Evolutionary conservation across 257 asterid species (phyloP).

Genomic region (Solanum etuberosum): DNA sequence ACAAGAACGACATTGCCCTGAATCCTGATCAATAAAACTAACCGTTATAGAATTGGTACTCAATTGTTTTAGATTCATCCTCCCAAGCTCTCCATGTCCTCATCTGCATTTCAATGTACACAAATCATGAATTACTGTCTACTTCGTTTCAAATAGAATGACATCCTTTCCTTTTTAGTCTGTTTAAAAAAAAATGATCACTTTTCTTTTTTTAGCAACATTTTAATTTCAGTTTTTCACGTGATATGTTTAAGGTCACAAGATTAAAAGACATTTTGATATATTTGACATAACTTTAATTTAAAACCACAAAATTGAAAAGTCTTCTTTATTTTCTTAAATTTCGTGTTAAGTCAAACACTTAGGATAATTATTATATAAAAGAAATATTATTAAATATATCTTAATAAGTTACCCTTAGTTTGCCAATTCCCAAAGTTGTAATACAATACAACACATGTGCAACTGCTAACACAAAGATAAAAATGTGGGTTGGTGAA

Average conservation of each 20-base stretch:
- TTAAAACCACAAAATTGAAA: no score
- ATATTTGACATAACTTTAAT: no score
- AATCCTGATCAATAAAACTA: not conserved
- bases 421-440: constrained; percentile 13
- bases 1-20: not conserved
- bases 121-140: not conserved
- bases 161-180: no score
- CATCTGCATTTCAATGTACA: constrained; percentile 6
- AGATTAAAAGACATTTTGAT: no score
- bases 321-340: no score
- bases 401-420: not conserved
- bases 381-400: no score
- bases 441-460: constrained; percentile 10
- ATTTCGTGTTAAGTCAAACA: no score
- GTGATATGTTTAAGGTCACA: no score
- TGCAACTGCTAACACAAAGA: constrained; percentile 1
- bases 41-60: constrained; percentile 11
- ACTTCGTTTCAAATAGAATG: not conserved
- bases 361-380: not conserved
- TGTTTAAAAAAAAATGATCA: fast-evolving
- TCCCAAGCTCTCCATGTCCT: constrained; percentile 20
- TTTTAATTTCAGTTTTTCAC: not conserved
- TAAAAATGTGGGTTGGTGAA: constrained; percentile 13
- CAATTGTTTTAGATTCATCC: constrained; percentile 7
- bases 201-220: no score